Evolutionary conservation across 73 alveolate genomes (phyloP).

Genomic region (Stentor roeselii): DNA sequence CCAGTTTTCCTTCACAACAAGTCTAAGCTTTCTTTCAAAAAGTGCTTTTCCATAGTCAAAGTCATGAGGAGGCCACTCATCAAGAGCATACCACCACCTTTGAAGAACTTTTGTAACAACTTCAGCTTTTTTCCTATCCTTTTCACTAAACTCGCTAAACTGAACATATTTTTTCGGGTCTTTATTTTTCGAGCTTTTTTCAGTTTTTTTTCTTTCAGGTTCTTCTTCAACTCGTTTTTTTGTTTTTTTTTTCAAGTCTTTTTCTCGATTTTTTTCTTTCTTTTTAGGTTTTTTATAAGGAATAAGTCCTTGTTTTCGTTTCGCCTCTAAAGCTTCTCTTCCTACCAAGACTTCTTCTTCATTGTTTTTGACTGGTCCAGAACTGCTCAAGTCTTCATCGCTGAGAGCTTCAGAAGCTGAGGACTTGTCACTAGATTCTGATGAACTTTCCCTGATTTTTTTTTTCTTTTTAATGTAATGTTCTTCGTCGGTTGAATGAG

Average conservation of each 20-base stretch:
- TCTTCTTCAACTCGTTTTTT: constrained; percentile 3
- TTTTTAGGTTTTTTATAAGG: background rate
- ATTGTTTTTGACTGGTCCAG: background rate
- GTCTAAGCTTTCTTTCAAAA: constrained; percentile 52
- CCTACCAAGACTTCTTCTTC: constrained; percentile 8
- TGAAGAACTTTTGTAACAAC: background rate
- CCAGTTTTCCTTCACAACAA: constrained; percentile 64
- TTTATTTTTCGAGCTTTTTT: background rate
- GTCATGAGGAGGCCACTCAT: constrained; percentile 82
- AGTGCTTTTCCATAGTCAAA: constrained; percentile 49
- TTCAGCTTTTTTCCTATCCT: constrained; percentile 27
- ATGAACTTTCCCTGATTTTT: background rate
- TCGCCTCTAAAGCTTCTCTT: constrained; percentile 4
- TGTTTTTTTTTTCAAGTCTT: background rate
- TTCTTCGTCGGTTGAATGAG: constrained; percentile 29
- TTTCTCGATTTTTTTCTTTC: background rate
- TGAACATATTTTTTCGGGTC: constrained; percentile 15
- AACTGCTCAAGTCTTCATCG: background rate
- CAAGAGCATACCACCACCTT: constrained; percentile 76
- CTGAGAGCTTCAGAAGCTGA: background rate
- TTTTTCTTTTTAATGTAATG: background rate
- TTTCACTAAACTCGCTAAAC: background rate
- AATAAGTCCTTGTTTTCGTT: constrained; percentile 6
- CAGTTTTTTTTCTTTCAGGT: background rate
- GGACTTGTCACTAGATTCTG: background rate